Base-by-base conservation (phyloP, 306 rosid species). In the Cicer cuneatum region DNA sequence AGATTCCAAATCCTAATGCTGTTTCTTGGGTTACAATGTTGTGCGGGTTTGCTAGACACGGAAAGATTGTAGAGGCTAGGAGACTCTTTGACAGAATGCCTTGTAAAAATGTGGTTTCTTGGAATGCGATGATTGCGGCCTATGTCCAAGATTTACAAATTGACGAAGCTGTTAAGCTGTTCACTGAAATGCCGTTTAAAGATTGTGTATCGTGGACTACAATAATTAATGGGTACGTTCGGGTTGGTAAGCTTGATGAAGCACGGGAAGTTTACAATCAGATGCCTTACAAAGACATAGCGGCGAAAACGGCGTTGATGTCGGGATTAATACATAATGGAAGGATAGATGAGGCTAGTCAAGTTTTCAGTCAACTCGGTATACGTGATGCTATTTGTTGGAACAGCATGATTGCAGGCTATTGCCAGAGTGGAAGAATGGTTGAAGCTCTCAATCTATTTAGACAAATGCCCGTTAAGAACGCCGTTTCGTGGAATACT, bases 51-150 rank as follows among this genome's bases (percentile, higher is more conserved):
- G 92, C 90, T 8, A 86, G 83, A 58, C 78, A 78, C 59, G 89
- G 96, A 71, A 75, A 81, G 61, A 79, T 89, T 72, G 21, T n/a
- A 5, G 85, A 84, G 78, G 93, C 97, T 35, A 79, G 86, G 81
- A 73, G 37, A 11, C 89, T 90, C 71, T 93, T 93, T 66, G 83
- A 90, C 73, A 66, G 68, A 56, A 87, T 87, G 87, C 93, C 90
- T 12, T 38, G 53, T 73, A 93, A 85, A 75, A 93, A 90, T 69
- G 83, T 81, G 53, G 97, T 90, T 78, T 81, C 93, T 79, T 90
- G 98, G 98, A 93, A 90, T 82, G 98, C 97, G 43, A 90, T 93
- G 92, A 84, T 93, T 60, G 83, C 87, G 24, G 97, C 89, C 47
- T 89, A 93, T 80, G 87, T 85, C 40, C 85, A 85, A 74, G 85